phyloP scores from a whole-genome alignment of 2,329 filamentous ascomycete species.

The Aspergillus fumigatiaffinis region DNA sequence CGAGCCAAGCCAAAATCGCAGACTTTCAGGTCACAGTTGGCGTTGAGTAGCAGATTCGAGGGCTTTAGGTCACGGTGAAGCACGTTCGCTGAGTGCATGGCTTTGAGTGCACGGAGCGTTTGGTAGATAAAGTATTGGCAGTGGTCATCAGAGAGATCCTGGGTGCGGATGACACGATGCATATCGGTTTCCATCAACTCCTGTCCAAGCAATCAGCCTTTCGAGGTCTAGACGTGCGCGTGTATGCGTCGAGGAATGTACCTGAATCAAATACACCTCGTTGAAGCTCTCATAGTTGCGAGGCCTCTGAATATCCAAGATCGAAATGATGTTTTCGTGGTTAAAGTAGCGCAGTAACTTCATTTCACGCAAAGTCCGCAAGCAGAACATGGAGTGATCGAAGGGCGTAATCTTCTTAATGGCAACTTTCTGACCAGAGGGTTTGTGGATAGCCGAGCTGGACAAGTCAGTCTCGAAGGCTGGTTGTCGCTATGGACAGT shows the following conservation, averaged over 20 bases:
- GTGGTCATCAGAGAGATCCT: slow-evolving; percentile 97
- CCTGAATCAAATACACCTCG: slow-evolving; percentile 97
- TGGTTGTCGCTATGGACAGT: background rate
- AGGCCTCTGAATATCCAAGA: slow-evolving; percentile 97
- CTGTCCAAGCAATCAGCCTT: slow-evolving; percentile 42
- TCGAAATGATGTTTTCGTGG: slow-evolving; percentile 99
- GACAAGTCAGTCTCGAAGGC: slow-evolving; percentile 11
- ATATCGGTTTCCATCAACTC: slow-evolving; percentile 99
- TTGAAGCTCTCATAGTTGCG: slow-evolving; percentile 94
- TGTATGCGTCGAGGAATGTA: slow-evolving; percentile 40
- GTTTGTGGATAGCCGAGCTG: slow-evolving; percentile 96
- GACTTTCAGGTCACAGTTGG: slow-evolving; percentile 98
- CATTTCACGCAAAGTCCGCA: slow-evolving; percentile 96
- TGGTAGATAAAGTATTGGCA: slow-evolving; percentile 99
- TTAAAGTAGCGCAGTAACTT: slow-evolving; percentile 98
- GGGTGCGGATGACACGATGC: slow-evolving; percentile 97
- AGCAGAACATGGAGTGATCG: slow-evolving; percentile 98
- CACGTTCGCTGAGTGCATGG: slow-evolving; percentile 98
- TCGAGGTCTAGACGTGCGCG: background rate
- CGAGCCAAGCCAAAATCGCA: slow-evolving; percentile 96
- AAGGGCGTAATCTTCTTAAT: slow-evolving; percentile 99
- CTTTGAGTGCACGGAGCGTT: slow-evolving; percentile 93
- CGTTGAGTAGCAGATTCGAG: slow-evolving; percentile 92
- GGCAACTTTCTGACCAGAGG: slow-evolving; percentile 94
- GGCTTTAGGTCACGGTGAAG: slow-evolving; percentile 96